These are phyloP conservation scores for Periconia digitata DNA, from an alignment of 2,329 filamentous ascomycete species.

Conservation along the genomic window DNA sequence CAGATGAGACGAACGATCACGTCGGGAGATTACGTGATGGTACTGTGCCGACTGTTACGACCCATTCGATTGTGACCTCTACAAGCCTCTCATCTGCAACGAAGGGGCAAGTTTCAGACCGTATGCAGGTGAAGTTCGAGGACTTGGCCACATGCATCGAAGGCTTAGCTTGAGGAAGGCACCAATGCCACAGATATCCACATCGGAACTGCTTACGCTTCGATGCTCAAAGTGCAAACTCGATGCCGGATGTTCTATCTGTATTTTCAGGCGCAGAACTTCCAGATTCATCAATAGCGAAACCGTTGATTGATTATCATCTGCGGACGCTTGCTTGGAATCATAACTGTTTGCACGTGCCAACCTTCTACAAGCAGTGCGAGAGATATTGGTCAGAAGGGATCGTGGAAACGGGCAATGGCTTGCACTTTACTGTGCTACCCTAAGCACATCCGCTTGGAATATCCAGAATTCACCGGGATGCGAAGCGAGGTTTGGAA, in stretches of 20 bases:
- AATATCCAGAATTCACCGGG: too few relatives aligned
- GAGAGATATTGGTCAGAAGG: background rate
- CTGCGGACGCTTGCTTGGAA: background rate
- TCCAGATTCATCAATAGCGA: background rate
- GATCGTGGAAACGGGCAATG: background rate
- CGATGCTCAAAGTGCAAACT: background rate
- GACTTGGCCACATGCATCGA: conserved; percentile 2
- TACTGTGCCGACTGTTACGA: too few relatives aligned
- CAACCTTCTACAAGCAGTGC: background rate
- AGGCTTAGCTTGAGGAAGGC: conserved; percentile 1
- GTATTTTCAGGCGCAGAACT: background rate
- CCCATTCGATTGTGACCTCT: too few relatives aligned
- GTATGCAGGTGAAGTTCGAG: background rate
- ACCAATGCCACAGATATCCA: conserved; percentile 1
- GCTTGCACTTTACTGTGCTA: background rate
- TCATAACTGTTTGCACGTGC: background rate
- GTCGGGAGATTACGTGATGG: too few relatives aligned
- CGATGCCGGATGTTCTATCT: background rate
- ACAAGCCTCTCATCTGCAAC: too few relatives aligned
- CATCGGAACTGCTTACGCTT: conserved; percentile 1
- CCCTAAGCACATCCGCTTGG: too few relatives aligned
- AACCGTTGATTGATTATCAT: background rate
- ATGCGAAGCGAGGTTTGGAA: too few relatives aligned
- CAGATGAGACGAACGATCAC: too few relatives aligned
- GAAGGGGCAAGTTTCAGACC: too few relatives aligned